Evolutionary conservation across 352 stramenopile species (phyloP).

Genomic region (Phytophthora cactorum): DNA sequence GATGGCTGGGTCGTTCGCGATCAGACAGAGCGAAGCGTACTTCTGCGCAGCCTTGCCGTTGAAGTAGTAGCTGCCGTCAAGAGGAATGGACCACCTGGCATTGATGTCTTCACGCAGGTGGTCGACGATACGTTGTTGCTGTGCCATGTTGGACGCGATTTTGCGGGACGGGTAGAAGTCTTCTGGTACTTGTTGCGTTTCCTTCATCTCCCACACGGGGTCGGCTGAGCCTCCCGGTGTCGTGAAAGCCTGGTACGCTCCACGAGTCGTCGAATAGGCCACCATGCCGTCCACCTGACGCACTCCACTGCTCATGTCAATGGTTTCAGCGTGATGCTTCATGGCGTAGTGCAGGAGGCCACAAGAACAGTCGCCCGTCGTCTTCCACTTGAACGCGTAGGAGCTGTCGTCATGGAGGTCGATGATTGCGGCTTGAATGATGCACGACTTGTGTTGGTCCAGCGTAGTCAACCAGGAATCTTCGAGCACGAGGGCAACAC

Average conservation of each 20-base stretch:
- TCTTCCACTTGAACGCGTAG: constrained; percentile 69
- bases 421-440: constrained; percentile 50
- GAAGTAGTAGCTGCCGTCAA: constrained; percentile 70
- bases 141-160: constrained; percentile 29
- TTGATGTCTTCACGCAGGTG: constrained; percentile 53
- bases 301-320: constrained; percentile 41
- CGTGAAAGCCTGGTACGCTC: constrained; percentile 49
- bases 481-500: constrained; percentile 49
- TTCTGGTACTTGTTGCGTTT: constrained; percentile 43
- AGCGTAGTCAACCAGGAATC: constrained; percentile 44
- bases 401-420: constrained; percentile 50
- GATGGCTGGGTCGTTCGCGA: constrained; percentile 52
- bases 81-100: constrained; percentile 48
- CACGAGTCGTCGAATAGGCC: constrained; percentile 60
- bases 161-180: constrained; percentile 60
- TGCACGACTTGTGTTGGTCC: constrained; percentile 59
- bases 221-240: constrained; percentile 27
- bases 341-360: constrained; percentile 69
- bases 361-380: constrained; percentile 51
- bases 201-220: constrained; percentile 53
- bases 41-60: constrained; percentile 69
- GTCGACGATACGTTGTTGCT: constrained; percentile 50
- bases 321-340: constrained; percentile 53
- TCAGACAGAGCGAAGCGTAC: constrained; percentile 66
- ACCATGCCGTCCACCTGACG: constrained; percentile 44